phyloP scores from a whole-genome alignment of 495 filamentous ascomycete species.

The Cercophora samala region DNA sequence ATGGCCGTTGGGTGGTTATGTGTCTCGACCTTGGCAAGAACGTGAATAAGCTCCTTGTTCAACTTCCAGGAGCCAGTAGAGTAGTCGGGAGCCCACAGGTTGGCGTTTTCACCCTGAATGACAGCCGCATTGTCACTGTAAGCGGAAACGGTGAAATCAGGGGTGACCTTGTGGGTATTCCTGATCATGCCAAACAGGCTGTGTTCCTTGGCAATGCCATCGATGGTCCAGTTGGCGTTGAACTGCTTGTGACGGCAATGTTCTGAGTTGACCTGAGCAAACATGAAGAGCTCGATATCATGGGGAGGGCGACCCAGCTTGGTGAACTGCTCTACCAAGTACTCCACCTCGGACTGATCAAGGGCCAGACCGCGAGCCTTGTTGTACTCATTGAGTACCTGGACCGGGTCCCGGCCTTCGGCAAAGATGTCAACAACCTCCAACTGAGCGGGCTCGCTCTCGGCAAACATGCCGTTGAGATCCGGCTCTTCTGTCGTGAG shows the following conservation, averaged over 20 bases:
- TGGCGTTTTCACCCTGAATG: conserved; percentile 67
- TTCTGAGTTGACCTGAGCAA: conserved; percentile 91
- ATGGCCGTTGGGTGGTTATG: conserved; percentile 98
- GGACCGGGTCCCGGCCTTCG: conserved; percentile 57
- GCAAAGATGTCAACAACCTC: conserved; percentile 68
- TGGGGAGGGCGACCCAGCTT: conserved; percentile 70
- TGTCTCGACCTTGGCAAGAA: conserved; percentile 93
- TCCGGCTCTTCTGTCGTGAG: conserved; percentile 63
- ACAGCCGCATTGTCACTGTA: conserved; percentile 98
- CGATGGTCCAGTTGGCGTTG: conserved; percentile 97
- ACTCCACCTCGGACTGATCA: conserved; percentile 88
- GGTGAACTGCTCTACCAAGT: conserved; percentile 79
- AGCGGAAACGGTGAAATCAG: conserved; percentile 79
- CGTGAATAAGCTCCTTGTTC: conserved; percentile 82
- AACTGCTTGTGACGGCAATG: conserved; percentile 79
- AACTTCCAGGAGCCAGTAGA: conserved; percentile 82
- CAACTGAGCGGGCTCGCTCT: conserved; percentile 65
- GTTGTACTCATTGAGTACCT: conserved; percentile 78
- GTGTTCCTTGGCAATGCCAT: conserved; percentile 71
- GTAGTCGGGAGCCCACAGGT: conserved; percentile 81
- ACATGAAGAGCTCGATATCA: conserved; percentile 98
- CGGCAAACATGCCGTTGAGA: conserved; percentile 72
- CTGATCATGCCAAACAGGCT: conserved; percentile 93
- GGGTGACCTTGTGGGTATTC: conserved; percentile 80
- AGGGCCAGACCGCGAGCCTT: conserved; percentile 76